Evolutionary conservation across 495 filamentous ascomycete genomes (phyloP).

Genomic region (Podospora anserina): DNA sequence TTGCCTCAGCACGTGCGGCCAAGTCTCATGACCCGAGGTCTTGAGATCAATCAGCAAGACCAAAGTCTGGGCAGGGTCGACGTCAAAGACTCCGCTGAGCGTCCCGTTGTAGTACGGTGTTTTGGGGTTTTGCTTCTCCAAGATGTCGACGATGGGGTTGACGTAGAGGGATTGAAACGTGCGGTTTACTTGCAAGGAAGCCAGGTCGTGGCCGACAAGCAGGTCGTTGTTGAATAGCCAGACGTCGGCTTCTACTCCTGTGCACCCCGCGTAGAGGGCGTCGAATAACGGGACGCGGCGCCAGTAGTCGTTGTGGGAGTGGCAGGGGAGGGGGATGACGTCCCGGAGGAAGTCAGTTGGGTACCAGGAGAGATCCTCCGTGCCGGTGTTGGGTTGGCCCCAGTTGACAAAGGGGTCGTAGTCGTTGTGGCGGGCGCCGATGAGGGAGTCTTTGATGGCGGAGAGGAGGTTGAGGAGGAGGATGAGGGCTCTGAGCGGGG

Average conservation of each 20-base stretch:
- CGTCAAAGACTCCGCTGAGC: constrained; percentile 59
- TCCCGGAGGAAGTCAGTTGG: constrained; percentile 74
- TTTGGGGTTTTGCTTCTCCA: constrained; percentile 53
- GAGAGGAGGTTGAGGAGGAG: constrained; percentile 1
- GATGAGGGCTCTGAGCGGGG: not conserved
- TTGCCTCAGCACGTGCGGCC: constrained; percentile 56
- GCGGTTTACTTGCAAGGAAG: constrained; percentile 50
- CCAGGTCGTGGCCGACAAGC: constrained; percentile 57
- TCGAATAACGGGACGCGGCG: constrained; percentile 67
- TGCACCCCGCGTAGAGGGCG: constrained; percentile 61
- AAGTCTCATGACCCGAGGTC: constrained; percentile 47
- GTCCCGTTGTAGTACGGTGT: constrained; percentile 43
- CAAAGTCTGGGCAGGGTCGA: constrained; percentile 57
- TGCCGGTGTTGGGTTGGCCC: constrained; percentile 49
- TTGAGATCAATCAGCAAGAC: constrained; percentile 75
- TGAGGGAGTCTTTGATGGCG: not conserved
- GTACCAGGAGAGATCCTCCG: constrained; percentile 55
- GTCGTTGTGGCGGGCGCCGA: constrained; percentile 11
- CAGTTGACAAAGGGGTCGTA: constrained; percentile 56
- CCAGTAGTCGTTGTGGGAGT: constrained; percentile 94
- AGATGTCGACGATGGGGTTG: constrained; percentile 56
- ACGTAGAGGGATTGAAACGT: constrained; percentile 65
- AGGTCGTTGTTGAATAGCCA: constrained; percentile 73
- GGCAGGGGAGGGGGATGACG: constrained; percentile 63
- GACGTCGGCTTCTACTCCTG: constrained; percentile 83